Evolutionary conservation across 345 rosid species (phyloP).

Genomic region (Passiflora organensis): DNA sequence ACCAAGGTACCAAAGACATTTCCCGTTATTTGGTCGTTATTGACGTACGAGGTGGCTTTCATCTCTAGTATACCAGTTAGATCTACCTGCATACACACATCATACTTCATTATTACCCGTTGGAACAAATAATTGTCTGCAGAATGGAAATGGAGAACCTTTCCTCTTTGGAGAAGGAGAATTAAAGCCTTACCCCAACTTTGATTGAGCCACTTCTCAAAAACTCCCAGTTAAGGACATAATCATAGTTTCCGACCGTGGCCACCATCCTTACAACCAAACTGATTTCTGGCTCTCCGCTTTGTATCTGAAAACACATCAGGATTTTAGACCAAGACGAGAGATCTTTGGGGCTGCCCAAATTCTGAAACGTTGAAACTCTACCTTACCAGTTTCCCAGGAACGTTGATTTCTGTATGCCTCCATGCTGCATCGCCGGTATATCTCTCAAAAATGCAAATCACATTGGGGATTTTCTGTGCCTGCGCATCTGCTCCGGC

Average conservation of each 20-base stretch:
- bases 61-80: conserved; percentile 58
- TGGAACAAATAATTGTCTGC: no score
- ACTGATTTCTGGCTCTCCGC: conserved; percentile 59
- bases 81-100: conserved; percentile 51
- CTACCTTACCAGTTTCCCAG: conserved; percentile 56
- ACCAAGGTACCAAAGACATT: conserved; percentile 51
- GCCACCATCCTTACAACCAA: conserved; percentile 75
- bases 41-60: conserved; percentile 47
- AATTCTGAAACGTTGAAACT: background rate
- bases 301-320: conserved; percentile 40
- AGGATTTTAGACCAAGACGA: no score
- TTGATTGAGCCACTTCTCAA: conserved; percentile 55
- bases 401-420: conserved; percentile 67
- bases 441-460: conserved; percentile 63
- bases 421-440: conserved; percentile 56
- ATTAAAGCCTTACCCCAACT: conserved; percentile 60
- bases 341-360: no score
- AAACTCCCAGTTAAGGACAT: conserved; percentile 79
- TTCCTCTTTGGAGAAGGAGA: background rate
- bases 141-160: no score
- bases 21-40: conserved; percentile 37
- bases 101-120: no score
- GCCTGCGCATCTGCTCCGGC: conserved; percentile 59
- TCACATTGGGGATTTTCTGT: conserved; percentile 37
- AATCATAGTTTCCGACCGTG: conserved; percentile 75